Evolutionary conservation across 805 yeast genomes (phyloP), one percentile per base, ranked within the genome.

Genomic region (Zygosaccharomyces siamensis): DNA sequence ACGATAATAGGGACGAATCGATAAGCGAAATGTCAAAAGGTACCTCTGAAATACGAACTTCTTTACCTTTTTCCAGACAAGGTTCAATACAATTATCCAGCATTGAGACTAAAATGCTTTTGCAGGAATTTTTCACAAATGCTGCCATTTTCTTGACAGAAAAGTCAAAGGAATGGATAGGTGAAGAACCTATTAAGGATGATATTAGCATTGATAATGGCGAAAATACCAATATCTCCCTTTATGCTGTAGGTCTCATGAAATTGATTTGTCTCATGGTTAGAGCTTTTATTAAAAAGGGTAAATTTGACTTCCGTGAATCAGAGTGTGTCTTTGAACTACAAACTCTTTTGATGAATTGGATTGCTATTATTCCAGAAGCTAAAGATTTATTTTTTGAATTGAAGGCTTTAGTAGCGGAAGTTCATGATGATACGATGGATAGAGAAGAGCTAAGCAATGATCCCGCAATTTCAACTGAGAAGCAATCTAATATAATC

Each of bases 41-140:
- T 7, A 2, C 10, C 11, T 20, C 36, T 56, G 38, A 46, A 35
- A 39, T 14, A 30, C 21, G 20, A 10, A 18, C 39, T 2, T 6
- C 43, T 10, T 33, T 61, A 7, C 57, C 62, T 11, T 80, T 81
- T 57, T 78, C 86, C 7, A 72, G 92, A 59, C 69, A 71, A 53
- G 90, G 89, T 0, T 47, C 67, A 0, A 52, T 85, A 18, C 68
- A 64, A 4, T 64, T 85, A 31, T 77, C 85, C 12, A 79, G 75
- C 8, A 72, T 82, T 43, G 92, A 85, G 56, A 72, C 69, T 51
- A 76, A 78, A 54, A 82, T 84, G 88, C 59, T 86, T 11, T 62
- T 86, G 32, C 89, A 84, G 65, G 89, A 83, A 61, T 81, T 84
- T 54, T 72, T 86, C 50, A 72, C 80, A n/a, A 79, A 78, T 52